phyloP scores from a whole-genome alignment of 23 red algal species.

The Gracilaria gracilis region DNA sequence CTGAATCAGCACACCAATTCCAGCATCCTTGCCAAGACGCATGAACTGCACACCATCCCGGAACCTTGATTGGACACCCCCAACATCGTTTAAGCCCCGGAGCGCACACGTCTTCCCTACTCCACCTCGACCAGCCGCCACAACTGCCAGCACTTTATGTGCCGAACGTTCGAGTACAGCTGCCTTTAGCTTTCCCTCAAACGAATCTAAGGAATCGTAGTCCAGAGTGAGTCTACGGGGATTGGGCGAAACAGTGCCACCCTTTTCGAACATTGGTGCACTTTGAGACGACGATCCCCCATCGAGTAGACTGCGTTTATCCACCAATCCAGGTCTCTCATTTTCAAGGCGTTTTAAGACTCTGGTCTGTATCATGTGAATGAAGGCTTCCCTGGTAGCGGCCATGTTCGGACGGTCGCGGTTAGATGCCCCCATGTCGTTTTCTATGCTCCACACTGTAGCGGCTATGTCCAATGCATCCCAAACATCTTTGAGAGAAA shows the following conservation, averaged over 20 bases:
- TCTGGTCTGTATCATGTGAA: too few relatives aligned
- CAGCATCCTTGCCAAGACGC: neutral
- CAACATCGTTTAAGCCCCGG: neutral
- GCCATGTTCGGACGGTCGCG: too few relatives aligned
- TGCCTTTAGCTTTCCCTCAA: neutral
- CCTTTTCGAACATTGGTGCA: neutral
- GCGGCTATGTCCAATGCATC: too few relatives aligned
- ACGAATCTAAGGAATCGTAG: neutral
- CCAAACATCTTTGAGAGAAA: too few relatives aligned
- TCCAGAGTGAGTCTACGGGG: neutral
- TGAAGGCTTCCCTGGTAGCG: too few relatives aligned
- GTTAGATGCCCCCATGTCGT: too few relatives aligned
- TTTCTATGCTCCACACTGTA: too few relatives aligned
- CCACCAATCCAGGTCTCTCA: too few relatives aligned
- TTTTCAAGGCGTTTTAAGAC: too few relatives aligned
- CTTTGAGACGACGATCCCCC: neutral
- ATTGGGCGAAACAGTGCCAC: neutral
- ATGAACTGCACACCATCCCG: slow-evolving; percentile 7
- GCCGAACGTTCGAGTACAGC: neutral
- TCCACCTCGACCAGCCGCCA: neutral
- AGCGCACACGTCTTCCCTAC: neutral
- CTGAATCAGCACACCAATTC: neutral
- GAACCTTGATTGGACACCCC: neutral
- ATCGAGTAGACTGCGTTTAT: too few relatives aligned
- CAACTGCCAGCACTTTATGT: neutral